Conservation (phyloP, 176 grass and related monocot species). For the Pontederia paniculata region DNA sequence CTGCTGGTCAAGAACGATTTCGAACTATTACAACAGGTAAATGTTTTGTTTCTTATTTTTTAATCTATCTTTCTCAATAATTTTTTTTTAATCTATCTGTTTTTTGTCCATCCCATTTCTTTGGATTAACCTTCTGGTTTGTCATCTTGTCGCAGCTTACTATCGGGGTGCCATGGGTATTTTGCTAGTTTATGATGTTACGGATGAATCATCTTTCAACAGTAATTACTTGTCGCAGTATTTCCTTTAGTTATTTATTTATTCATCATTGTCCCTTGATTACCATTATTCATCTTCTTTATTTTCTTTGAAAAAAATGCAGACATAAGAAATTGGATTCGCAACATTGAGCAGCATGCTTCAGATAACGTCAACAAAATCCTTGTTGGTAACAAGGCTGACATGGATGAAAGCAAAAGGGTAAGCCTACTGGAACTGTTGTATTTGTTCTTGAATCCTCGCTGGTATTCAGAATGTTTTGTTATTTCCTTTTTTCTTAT, state of each 20-base stretch:
- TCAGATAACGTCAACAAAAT: slow-evolving; percentile 24
- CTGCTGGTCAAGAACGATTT: slow-evolving; percentile 19
- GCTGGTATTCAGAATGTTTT: no score
- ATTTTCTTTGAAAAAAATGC: background rate
- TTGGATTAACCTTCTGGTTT: background rate
- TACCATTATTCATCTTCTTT: background rate
- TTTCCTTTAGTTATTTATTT: background rate
- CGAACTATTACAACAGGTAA: slow-evolving; percentile 22
- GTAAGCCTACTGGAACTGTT: background rate
- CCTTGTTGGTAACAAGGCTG: slow-evolving; percentile 16
- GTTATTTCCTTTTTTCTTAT: background rate
- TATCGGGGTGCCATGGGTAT: slow-evolving; percentile 21
- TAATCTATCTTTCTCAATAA: no score
- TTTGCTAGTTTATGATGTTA: slow-evolving; percentile 22
- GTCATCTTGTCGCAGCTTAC: background rate
- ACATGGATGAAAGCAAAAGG: slow-evolving; percentile 21
- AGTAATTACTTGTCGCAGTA: slow-evolving; percentile 2
- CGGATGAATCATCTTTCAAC: slow-evolving; percentile 19
- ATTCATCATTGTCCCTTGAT: background rate
- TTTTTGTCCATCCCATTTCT: background rate
- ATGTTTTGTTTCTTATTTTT: background rate
- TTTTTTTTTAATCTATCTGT: no score
- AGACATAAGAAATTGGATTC: slow-evolving; percentile 22
- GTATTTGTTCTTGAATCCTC: no score
- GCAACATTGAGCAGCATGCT: slow-evolving; percentile 22